These are phyloP conservation scores for Penicillium sp. DNA, from an alignment of 2,329 filamentous ascomycete genomes.

Conservation along the genomic window DNA sequence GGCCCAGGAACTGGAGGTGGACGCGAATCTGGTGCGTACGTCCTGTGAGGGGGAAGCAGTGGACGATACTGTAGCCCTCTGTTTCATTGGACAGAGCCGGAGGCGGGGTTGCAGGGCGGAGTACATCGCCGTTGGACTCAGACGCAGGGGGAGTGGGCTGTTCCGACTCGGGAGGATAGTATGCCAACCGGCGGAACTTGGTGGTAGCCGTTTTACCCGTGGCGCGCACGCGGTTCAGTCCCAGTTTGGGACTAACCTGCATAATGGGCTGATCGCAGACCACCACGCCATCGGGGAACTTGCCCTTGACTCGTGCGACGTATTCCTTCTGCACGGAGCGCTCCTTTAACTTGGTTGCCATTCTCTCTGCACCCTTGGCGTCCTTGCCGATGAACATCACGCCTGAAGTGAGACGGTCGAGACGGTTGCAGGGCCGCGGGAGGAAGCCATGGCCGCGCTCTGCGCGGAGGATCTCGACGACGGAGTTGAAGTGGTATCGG, in stretches of 20 bases:
- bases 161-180: slow-evolving; percentile 62
- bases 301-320: slow-evolving; percentile 82
- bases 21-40: slow-evolving; percentile 94
- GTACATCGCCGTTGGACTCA: slow-evolving; percentile 6
- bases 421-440: slow-evolving; percentile 79
- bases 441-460: slow-evolving; percentile 63
- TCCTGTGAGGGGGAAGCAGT: slow-evolving; percentile 89
- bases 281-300: slow-evolving; percentile 88
- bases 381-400: slow-evolving; percentile 98
- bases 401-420: slow-evolving; percentile 90
- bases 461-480: slow-evolving; percentile 88
- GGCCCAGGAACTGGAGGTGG: slow-evolving; percentile 88
- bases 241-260: slow-evolving; percentile 90
- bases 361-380: slow-evolving; percentile 71
- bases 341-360: slow-evolving; percentile 73
- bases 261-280: slow-evolving; percentile 93
- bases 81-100: slow-evolving; percentile 43
- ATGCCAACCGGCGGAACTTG: slow-evolving; percentile 89
- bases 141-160: background rate
- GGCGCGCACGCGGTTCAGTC: slow-evolving; percentile 89
- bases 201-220: slow-evolving; percentile 88
- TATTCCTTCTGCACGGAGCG: slow-evolving; percentile 94
- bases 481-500: slow-evolving; percentile 91
- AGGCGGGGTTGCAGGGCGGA: slow-evolving; percentile 32
- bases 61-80: slow-evolving; percentile 88